Evolutionary conservation across 1,139 yeast genomes (phyloP).

Genomic region (Pneumocystis jirovecii): DNA sequence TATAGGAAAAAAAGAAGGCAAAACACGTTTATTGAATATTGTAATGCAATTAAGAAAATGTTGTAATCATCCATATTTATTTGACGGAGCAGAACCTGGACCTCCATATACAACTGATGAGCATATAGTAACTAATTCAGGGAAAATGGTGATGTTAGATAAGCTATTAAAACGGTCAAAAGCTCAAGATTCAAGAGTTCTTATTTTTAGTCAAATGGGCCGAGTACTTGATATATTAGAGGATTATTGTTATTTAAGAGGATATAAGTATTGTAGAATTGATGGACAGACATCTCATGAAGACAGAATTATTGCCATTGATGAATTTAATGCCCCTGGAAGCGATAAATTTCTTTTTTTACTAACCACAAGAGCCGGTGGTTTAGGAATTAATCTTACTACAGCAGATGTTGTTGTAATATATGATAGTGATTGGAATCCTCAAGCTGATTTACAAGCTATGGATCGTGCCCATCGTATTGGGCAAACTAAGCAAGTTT

Average conservation of each 20-base stretch:
- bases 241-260: slow-evolving; percentile 78
- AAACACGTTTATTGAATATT: slow-evolving; percentile 75
- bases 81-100: slow-evolving; percentile 98
- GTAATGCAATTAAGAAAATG: slow-evolving; percentile 96
- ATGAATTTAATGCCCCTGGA: slow-evolving; percentile 72
- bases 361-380: slow-evolving; percentile 97
- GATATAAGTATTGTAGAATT: slow-evolving; percentile 74
- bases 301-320: slow-evolving; percentile 83
- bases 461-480: slow-evolving; percentile 98
- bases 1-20: slow-evolving; percentile 75
- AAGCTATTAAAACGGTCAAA: slow-evolving; percentile 60
- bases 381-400: slow-evolving; percentile 85
- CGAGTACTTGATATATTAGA: slow-evolving; percentile 80
- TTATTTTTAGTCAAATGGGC: slow-evolving; percentile 91
- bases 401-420: slow-evolving; percentile 82
- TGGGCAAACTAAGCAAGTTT: slow-evolving; percentile 93
- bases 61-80: slow-evolving; percentile 90
- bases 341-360: slow-evolving; percentile 73
- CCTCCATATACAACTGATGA: slow-evolving; percentile 97
- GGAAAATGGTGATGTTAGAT: slow-evolving; percentile 80
- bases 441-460: slow-evolving; percentile 96
- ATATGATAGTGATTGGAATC: slow-evolving; percentile 96
- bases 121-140: slow-evolving; percentile 73
- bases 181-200: slow-evolving; percentile 70
- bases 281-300: slow-evolving; percentile 94